Percentiles rank a stretch among this genome's conserved stretches.
Evolutionary conservation across 2,329 filamentous ascomycete genomes (phyloP).

Genomic region (Didymella lethalis): DNA sequence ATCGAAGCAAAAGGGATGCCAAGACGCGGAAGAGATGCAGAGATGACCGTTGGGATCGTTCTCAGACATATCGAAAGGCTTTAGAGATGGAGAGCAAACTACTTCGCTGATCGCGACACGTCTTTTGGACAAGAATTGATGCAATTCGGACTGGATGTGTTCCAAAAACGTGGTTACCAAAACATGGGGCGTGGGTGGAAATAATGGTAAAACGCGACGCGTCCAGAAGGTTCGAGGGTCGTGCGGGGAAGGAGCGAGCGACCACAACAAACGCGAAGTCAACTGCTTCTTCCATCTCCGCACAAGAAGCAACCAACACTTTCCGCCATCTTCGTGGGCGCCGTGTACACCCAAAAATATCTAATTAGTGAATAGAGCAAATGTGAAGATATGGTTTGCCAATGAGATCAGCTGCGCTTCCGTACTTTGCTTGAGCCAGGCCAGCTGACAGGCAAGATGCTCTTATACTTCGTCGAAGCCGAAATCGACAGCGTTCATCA

Average conservation of each 20-base stretch:
- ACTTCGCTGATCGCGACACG: not conserved
- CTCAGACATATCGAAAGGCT: not conserved
- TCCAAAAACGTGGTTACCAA: not conserved
- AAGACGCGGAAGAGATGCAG: not conserved
- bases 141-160: not conserved
- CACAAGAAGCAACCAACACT: not conserved
- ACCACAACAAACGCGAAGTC: slow-evolving; percentile 32
- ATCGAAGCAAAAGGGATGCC: not conserved
- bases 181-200: not conserved
- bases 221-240: not conserved
- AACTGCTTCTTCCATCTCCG: not conserved
- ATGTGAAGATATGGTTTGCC: not conserved
- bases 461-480: not conserved
- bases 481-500: not conserved
- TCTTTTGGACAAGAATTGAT: not conserved
- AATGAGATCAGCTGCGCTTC: not conserved
- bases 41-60: not conserved
- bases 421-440: not conserved
- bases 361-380: not conserved
- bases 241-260: not conserved
- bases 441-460: not conserved
- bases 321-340: not conserved
- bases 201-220: not conserved
- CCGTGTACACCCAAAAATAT: no score
- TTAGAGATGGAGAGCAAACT: not conserved